phyloP scores from a whole-genome alignment of 2,329 filamentous ascomycete species.

The Davidsoniella virescens region DNA sequence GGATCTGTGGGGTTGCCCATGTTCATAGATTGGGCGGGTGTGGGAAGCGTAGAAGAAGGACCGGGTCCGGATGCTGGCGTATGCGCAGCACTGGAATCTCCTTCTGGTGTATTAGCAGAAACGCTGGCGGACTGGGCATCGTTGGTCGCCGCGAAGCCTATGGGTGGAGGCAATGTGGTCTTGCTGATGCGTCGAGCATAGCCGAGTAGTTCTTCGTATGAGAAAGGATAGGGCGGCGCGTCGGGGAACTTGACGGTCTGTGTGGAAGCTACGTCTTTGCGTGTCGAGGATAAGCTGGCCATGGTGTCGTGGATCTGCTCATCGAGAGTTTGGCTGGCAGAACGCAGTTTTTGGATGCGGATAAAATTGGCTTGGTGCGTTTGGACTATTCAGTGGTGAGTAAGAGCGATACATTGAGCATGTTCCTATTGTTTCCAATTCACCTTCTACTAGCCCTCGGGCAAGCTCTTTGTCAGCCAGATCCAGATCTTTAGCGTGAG shows the following conservation, averaged over 20 bases:
- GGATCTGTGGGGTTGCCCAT: slow-evolving; percentile 10
- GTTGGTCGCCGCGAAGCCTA: slow-evolving; percentile 21
- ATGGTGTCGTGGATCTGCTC: slow-evolving; percentile 56
- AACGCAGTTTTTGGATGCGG: slow-evolving; percentile 52
- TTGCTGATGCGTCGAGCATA: slow-evolving; percentile 69
- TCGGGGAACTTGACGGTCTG: slow-evolving; percentile 39
- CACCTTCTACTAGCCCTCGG: slow-evolving; percentile 48
- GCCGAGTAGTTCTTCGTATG: slow-evolving; percentile 56
- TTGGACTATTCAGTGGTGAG: slow-evolving; percentile 35
- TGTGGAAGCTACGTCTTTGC: slow-evolving; percentile 53
- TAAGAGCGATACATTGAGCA: background rate
- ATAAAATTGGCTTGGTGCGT: slow-evolving; percentile 59
- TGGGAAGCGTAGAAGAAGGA: slow-evolving; percentile 6
- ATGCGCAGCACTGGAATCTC: slow-evolving; percentile 18
- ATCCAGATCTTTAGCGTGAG: slow-evolving; percentile 52
- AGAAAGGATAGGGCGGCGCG: slow-evolving; percentile 37
- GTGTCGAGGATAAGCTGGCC: slow-evolving; percentile 51
- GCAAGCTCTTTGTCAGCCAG: slow-evolving; percentile 53
- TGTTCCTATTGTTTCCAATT: background rate
- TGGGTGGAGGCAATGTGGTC: slow-evolving; percentile 51
- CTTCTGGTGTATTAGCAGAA: slow-evolving; percentile 19
- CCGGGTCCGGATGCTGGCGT: slow-evolving; percentile 14
- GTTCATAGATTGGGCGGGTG: slow-evolving; percentile 17
- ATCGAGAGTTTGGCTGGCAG: slow-evolving; percentile 49
- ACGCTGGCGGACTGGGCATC: slow-evolving; percentile 16